phyloP scores from a whole-genome alignment of 208 protist genomes.

The Tritrichomonas musculus region DNA sequence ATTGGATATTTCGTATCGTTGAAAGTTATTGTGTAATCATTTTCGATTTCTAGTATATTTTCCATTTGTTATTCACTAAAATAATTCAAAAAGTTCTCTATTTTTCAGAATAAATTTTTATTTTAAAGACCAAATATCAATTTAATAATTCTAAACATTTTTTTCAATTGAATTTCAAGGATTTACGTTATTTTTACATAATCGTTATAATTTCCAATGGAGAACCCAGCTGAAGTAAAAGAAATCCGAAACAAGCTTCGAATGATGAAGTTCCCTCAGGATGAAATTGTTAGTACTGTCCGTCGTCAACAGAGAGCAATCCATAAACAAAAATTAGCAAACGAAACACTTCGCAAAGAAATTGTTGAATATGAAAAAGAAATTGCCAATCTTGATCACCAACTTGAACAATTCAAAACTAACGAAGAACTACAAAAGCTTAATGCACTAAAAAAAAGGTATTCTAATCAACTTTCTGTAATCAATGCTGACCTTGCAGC shows the following conservation, averaged over 20 bases:
- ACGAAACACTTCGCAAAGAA: background rate
- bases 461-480: background rate
- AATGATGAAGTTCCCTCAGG: conserved; percentile 27
- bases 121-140: too few relatives aligned
- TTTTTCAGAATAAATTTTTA: too few relatives aligned
- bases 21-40: too few relatives aligned
- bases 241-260: conserved; percentile 5
- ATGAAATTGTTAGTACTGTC: background rate
- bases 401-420: background rate
- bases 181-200: too few relatives aligned
- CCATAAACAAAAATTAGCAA: conserved; percentile 13
- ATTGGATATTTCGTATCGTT: too few relatives aligned
- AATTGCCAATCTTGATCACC: background rate
- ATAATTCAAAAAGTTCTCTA: too few relatives aligned
- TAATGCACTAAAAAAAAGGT: background rate
- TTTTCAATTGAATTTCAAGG: too few relatives aligned
- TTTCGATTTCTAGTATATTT: too few relatives aligned
- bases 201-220: too few relatives aligned
- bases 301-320: background rate
- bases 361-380: background rate
- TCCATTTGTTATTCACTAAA: too few relatives aligned
- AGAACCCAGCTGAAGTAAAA: conserved; percentile 8
- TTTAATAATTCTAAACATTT: too few relatives aligned
- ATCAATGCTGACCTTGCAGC: background rate
- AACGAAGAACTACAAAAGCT: background rate